Evolutionary conservation across 129 eudicot species (phyloP).

Genomic region (Mikania micrantha): DNA sequence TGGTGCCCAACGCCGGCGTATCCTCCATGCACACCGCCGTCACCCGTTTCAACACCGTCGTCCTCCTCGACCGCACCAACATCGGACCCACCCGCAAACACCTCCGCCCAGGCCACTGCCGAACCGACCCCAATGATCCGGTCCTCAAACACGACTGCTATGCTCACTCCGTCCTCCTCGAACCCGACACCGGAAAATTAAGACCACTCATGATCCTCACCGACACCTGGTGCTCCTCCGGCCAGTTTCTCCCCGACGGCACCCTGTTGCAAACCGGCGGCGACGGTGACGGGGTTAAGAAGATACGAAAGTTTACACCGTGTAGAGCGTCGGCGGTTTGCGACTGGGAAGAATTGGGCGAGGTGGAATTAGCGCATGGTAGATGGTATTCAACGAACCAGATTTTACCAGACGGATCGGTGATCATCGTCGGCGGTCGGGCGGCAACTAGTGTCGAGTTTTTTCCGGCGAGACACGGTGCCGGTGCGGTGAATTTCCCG

Average conservation of each 20-base stretch:
- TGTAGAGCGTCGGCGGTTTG: constrained; percentile 38
- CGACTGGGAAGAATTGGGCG: constrained; percentile 66
- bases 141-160: constrained; percentile 35
- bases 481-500: constrained; percentile 39
- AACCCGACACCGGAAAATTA: constrained; percentile 29
- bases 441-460: constrained; percentile 38
- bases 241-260: constrained; percentile 85
- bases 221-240: constrained; percentile 97
- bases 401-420: constrained; percentile 54
- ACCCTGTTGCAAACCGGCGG: constrained; percentile 86
- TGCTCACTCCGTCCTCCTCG: constrained; percentile 58
- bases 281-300: constrained; percentile 45
- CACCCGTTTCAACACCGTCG: constrained; percentile 72
- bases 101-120: background rate
- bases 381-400: constrained; percentile 84
- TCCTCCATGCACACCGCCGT: constrained; percentile 96
- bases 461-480: constrained; percentile 38
- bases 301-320: constrained; percentile 54
- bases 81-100: constrained; percentile 37
- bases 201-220: constrained; percentile 55
- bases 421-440: constrained; percentile 65
- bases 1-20: constrained; percentile 61
- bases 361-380: constrained; percentile 37
- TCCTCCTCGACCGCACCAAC: constrained; percentile 76
- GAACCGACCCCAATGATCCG: background rate